Base-by-base conservation (phyloP, 1,284 basidiomycete genomes). In the Apiotrichum sp. region DNA sequence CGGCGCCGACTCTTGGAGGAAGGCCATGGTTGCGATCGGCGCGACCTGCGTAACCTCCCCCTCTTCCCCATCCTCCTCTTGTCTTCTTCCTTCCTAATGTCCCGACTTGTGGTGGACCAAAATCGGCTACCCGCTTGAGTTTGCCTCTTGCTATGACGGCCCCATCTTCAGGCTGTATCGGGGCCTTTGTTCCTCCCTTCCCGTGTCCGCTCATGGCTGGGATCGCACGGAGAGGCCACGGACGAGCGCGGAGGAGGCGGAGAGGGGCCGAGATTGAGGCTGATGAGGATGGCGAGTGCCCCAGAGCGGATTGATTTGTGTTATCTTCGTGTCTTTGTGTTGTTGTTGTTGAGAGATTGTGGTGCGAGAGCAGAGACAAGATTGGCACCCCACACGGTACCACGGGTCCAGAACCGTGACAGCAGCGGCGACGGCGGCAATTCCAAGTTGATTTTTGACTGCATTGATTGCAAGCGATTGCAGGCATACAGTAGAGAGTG, bases 131-230 rank as follows among this genome's bases (percentile, higher is more conserved):
- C 22, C 36, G 35, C 40, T 50, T 50, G 22, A 50, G 31, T 22
- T 33, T 39, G n/a, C 22, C 8, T 5, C 42, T 43, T 3, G n/a
- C 36, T 2, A 39, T 14, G 4, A 7, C 16, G 14, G 39, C 7
- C 14, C 49, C 49, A 38, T 50, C 49, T 29, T 50, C 49, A 4
- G 49, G 49, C 48, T 47, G 46, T 3, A 47, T 35, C 3, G 46
- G 35, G 4, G 46, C 35, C 46, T 38, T 36, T 34, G 16, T 29
- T 9, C 46, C 46, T 22, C 34, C 46, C 29, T 32, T 47, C 33
- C 45, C 45, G 7, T 13, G n/a, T 6, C 42, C 44, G 33, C 45
- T 32, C 31, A 16, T 22, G n/a, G 16, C n/a, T 9, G 29, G 8
- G 43, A 32, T 7, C 14, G 36, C 36, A 38, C 36, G 14, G 29